These are phyloP conservation scores for Fusarium humuli DNA, from an alignment of 2,329 filamentous ascomycete species.

Conservation along the genomic window DNA sequence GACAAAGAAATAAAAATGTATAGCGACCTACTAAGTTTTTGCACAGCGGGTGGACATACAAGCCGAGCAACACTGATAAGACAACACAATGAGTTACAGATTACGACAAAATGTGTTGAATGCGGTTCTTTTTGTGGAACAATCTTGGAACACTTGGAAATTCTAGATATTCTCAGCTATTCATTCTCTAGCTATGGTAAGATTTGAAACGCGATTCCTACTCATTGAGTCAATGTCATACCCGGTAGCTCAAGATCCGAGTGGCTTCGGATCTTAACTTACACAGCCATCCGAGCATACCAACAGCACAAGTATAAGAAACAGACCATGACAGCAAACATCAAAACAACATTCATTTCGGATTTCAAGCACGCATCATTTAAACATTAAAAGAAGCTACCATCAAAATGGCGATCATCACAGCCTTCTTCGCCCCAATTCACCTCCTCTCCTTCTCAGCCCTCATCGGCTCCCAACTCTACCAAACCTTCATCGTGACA, in stretches of 20 bases:
- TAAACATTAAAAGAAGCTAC: too few species aligned
- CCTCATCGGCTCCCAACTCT: conserved; percentile 55
- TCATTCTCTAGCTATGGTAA: fast-evolving
- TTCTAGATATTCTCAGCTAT: not conserved
- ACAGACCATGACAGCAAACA: not conserved
- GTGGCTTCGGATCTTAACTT: conserved; percentile 40
- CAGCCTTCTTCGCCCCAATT: conserved; percentile 47
- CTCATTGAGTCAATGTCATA: not conserved
- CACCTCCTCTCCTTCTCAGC: conserved; percentile 56
- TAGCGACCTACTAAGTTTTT: fast-evolving
- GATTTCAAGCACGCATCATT: too few species aligned
- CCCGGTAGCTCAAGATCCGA: conserved; percentile 36
- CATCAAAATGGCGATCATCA: conserved; percentile 34
- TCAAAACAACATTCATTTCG: not conserved
- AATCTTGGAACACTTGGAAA: not conserved
- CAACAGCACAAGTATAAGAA: conserved; percentile 13
- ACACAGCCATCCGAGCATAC: not conserved
- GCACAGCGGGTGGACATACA: too few species aligned
- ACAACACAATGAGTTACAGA: too few species aligned
- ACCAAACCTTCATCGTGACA: conserved; percentile 55
- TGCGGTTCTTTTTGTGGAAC: fast-evolving
- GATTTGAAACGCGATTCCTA: not conserved
- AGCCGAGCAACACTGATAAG: fast-evolving
- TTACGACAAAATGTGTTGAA: not conserved
- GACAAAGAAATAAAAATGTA: too few species aligned